Base-by-base conservation (phyloP, 108 stramenopile species). In the Cyclostephanos tholiformis region DNA sequence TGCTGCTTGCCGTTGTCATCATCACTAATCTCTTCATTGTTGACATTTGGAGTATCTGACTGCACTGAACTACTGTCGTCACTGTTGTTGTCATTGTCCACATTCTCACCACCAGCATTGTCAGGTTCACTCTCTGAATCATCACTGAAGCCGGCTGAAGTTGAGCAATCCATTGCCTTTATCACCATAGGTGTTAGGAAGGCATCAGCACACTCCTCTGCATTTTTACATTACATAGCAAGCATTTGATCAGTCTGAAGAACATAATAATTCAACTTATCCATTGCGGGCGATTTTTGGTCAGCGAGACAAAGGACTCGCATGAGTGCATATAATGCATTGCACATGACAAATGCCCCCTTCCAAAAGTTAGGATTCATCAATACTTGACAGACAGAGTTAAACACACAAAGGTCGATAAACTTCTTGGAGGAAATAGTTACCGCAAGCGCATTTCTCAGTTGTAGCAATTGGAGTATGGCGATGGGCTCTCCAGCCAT, bases 401-500 rank as follows among this genome's bases (percentile, higher is more conserved):
- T 36, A 41, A 39, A 41, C 36, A n/a, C 20, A 14, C 38, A 14
- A 12, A 63, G 63, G 4, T 63, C 63, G 16, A 63, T 36, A 38
- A 63, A 63, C 38, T 30, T 7, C 20, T 36, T 36, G 12, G 63
- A 63, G 12, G 10, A 14, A 16, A 63, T 20, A 20, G 44, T 29
- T 46, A 19, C 43, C 26, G n/a, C 10, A 10, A 65, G 46, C 26
- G 43, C 44, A 29, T 20, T 32, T 5, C 11, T 12, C 9, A 63
- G 63, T 9, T 36, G 32, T 22, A 63, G 20, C 19, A 63, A 38
- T 30, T 36, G 38, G 3, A 63, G 36, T 9, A 63, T 20, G 11
- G 63, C 32, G 16, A 63, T 63, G 16, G 22, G 43, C 14, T 46
- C 41, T 4, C 64, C 43, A 16, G 2, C 62, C 62, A 63, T 63